Base-by-base conservation (phyloP, 1,139 yeast genomes). In the Debaryomyces coudertii region DNA sequence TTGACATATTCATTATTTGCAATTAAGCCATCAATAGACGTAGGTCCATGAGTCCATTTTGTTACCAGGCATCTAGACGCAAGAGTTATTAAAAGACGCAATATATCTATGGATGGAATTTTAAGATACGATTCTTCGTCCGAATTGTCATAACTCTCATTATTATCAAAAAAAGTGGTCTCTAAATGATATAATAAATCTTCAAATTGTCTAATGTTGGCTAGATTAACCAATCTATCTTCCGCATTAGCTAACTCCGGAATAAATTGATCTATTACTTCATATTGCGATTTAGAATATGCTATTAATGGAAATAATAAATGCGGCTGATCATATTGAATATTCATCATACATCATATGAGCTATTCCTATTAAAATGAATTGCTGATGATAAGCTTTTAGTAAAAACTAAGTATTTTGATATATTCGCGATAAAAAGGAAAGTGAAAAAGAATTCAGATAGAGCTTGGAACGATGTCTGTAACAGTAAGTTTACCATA, bases 21-120 rank as follows among this genome's bases (percentile, higher is more conserved):
- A n/a, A 63, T 52, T 1, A 63, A 49, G 4, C 62, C 61, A 9
- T 54, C 61, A 39, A 57, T 42, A 7, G 53, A 43, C 7, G 55
- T 38, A 18, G 49, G 16, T 18, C 47, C 51, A 18, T 56, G 52
- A 6, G 66, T 56, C 62, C 63, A 67, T 47, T 68, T 68, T 25
- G 59, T 56, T 6, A 52, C 53, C 4, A 68, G 60, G 22, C 58
- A 47, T 42, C 74, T 53, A 0, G 68, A 57, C 1, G 69, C 66
- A 28, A 71, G 44, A 0, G 77, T 69, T 20, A 71, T 47, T 18
- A 73, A 48, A 1, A 72, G 48, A 6, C 71, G 60, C 4, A 72
- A 51, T 8, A 66, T 48, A 35, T 60, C 53, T 4, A 46, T 43
- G 1, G 73, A 62, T 2, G 69, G 74, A 14, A 62, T 47, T 14